phyloP scores from a whole-genome alignment of 2,329 filamentous ascomycete genomes.

The Elsinoe australis region DNA sequence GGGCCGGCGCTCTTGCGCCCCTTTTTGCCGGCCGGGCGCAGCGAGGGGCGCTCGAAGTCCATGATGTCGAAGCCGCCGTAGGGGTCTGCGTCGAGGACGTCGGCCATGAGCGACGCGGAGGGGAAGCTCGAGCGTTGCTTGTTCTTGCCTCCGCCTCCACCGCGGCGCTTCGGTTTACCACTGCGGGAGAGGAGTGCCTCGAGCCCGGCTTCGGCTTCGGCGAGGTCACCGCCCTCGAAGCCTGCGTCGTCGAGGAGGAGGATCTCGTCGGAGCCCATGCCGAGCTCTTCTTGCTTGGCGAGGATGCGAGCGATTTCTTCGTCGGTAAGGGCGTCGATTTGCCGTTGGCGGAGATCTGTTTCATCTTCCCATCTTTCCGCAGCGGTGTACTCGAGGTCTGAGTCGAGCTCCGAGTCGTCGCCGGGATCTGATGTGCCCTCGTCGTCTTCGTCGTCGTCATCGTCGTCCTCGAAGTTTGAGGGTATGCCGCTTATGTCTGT shows the following conservation, averaged over 20 bases:
- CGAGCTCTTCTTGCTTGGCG: constrained; percentile 56
- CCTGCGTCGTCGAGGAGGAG: constrained; percentile 47
- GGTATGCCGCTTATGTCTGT: constrained; percentile 3
- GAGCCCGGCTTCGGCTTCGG: constrained; percentile 27
- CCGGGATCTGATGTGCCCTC: constrained; percentile 32
- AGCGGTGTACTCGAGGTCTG: constrained; percentile 29
- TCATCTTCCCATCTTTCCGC: constrained; percentile 34
- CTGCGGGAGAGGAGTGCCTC: constrained; percentile 25
- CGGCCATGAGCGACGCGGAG: constrained; percentile 49
- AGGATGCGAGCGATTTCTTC: constrained; percentile 55
- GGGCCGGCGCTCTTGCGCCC: constrained; percentile 40
- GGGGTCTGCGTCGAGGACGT: constrained; percentile 51
- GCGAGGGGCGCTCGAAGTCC: constrained; percentile 66
- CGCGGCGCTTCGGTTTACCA: too few relatives aligned
- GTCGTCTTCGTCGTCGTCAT: constrained; percentile 34
- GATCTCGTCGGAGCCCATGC: constrained; percentile 52
- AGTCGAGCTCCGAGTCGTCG: constrained; percentile 31
- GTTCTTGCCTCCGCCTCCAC: too few relatives aligned
- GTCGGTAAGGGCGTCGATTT: constrained; percentile 44
- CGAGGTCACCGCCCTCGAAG: constrained; percentile 26
- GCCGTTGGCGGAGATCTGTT: constrained; percentile 35
- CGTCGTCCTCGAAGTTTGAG: constrained; percentile 26
- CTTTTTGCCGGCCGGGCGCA: constrained; percentile 55
- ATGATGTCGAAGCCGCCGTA: constrained; percentile 73
- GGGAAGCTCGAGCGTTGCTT: constrained; percentile 39